phyloP scores from a whole-genome alignment of 495 filamentous ascomycete species.

The Aspergillus wentii region DNA sequence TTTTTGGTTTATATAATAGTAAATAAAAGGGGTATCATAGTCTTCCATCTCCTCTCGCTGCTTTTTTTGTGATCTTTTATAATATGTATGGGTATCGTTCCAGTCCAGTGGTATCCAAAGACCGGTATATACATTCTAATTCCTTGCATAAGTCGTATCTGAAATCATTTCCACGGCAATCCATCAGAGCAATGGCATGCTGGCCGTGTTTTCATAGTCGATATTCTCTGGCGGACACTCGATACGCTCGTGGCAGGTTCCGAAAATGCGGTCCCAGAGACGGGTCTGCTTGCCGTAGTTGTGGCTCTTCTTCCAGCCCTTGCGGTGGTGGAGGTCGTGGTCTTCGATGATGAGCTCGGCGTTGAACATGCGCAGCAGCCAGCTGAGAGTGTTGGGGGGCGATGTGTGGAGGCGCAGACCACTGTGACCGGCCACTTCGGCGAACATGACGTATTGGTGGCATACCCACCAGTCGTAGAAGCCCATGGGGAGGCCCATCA shows the following conservation, averaged over 20 bases:
- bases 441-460: conserved; percentile 13
- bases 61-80: too few species aligned
- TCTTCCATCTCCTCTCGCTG: too few species aligned
- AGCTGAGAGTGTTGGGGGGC: conserved; percentile 2
- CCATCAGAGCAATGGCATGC: conserved; percentile 8
- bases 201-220: conserved; percentile 4
- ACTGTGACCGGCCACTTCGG: conserved; percentile 13
- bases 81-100: too few species aligned
- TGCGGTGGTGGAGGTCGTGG: conserved; percentile 14
- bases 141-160: too few species aligned
- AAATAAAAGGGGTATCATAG: too few species aligned
- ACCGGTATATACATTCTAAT: too few species aligned
- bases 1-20: too few species aligned
- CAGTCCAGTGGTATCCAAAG: too few species aligned
- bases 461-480: conserved; percentile 18
- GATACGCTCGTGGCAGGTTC: conserved; percentile 11
- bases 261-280: conserved; percentile 14
- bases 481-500: conserved; percentile 15
- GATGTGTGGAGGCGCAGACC: conserved; percentile 9
- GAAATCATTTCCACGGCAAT: too few species aligned
- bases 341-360: conserved; percentile 14
- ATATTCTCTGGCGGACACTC: conserved; percentile 6
- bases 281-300: conserved; percentile 15
- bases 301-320: conserved; percentile 9
- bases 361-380: conserved; percentile 6